Conservation (phyloP, 2,329 filamentous ascomycete genomes). For the Coniella lustricola region DNA sequence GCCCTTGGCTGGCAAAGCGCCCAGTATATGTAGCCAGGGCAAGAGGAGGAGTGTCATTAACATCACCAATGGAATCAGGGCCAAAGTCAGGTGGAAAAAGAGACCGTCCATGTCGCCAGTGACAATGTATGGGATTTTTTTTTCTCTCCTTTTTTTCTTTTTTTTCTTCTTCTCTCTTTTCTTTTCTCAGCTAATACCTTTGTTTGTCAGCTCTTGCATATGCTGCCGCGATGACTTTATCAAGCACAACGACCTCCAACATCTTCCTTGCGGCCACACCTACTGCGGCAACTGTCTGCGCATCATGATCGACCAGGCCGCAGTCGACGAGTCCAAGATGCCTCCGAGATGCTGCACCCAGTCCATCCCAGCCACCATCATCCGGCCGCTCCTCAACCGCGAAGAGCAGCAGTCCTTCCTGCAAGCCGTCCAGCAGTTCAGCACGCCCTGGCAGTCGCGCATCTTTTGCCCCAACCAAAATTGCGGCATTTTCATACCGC, state of each 20-base stretch:
- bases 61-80: slow-evolving; percentile 38
- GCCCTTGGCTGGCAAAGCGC: slow-evolving; percentile 24
- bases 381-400: slow-evolving; percentile 41
- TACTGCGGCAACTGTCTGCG: slow-evolving; percentile 50
- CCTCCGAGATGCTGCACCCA: slow-evolving; percentile 54
- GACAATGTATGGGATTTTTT: slow-evolving; percentile 6
- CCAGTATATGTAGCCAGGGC: slow-evolving; percentile 37
- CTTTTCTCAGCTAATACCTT: slow-evolving; percentile 4
- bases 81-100: slow-evolving; percentile 36
- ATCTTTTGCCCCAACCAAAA: slow-evolving; percentile 51
- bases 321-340: slow-evolving; percentile 52
- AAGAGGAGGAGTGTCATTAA: slow-evolving; percentile 39
- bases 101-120: slow-evolving; percentile 25
- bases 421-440: slow-evolving; percentile 50
- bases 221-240: slow-evolving; percentile 50
- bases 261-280: slow-evolving; percentile 49
- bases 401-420: slow-evolving; percentile 50
- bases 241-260: slow-evolving; percentile 36
- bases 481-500: slow-evolving; percentile 55
- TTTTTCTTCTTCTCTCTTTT: too few species aligned
- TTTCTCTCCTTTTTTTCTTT: too few species aligned
- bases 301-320: slow-evolving; percentile 47
- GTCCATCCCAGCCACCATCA: slow-evolving; percentile 41
- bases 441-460: slow-evolving; percentile 49
- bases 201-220: slow-evolving; percentile 42